Base-by-base conservation (phyloP, 495 filamentous ascomycete genomes). In the Friedmanniomyces endolithicus region DNA sequence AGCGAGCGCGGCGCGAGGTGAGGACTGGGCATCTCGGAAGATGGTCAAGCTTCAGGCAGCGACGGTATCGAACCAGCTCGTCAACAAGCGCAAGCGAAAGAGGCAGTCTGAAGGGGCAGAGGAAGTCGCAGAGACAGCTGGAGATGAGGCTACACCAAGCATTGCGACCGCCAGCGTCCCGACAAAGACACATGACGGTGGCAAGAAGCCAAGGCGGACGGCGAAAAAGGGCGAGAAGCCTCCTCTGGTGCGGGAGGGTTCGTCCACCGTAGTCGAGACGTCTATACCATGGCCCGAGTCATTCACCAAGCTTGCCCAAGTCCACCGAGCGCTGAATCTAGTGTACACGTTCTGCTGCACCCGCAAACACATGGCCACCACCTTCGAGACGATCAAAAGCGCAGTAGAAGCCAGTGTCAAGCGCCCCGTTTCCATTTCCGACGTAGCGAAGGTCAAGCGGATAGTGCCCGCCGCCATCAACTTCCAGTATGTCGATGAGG, bases 301-400 rank as follows among this genome's bases (percentile, higher is more conserved):
- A 50, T 86, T 97, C 67, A 81, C 78, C 41, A 70, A 72, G 37
- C 77, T 98, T 8, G 79, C 83, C 6, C 82, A 86, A 63, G 86
- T 81, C 0, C 85, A 95, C 65, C 77, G 82, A 51, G 90, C 94
- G 7, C 69, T 98, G 52, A 97, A 95, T 62, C 69, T 96, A 3
- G 88, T 96, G 7, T 94, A 87, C 63, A 97, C 92, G 0, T 97
- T 98, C 68, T 89, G 86, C 68, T 90, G 82, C 64, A 90, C 90
- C 8, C 82, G 94, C 9, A 94, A 94, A 65, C 87, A 95, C 57
- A 72, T 97, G 8, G 83, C 83, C 0, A 96, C 92, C 0, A 95
- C 94, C 0, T 89, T 95, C 62, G 83, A 90, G 22, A 95, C 82
- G 39, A 84, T 98, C 49, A 86, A 83, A 58, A 75, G 80, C 0